Conservation (phyloP, 768 basidiomycete species). For the Crucibulum laeve region DNA sequence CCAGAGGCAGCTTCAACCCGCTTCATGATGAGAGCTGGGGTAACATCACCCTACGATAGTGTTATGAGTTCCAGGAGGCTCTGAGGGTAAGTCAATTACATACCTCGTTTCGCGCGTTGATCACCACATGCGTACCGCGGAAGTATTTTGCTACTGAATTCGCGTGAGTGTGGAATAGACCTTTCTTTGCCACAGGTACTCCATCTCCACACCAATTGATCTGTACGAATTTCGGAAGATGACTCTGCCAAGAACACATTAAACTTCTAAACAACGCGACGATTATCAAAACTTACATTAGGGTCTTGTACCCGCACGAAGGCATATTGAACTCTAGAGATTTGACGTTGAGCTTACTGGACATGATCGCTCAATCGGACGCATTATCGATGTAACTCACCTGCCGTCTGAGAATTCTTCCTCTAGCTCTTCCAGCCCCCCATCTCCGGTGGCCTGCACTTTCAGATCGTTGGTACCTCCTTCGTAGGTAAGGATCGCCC, state of each 20-base stretch:
- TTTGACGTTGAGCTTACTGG: not conserved
- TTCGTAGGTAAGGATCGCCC: conserved; percentile 79
- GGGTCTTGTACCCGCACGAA: conserved; percentile 83
- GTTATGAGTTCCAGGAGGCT: conserved; percentile 2
- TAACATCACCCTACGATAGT: conserved; percentile 64
- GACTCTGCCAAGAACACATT: conserved; percentile 46
- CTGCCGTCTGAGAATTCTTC: conserved; percentile 95
- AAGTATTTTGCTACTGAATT: conserved; percentile 76
- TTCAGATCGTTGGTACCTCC: conserved; percentile 82
- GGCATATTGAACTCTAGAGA: conserved; percentile 84
- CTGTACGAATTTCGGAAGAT: conserved; percentile 88
- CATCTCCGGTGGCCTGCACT: conserved; percentile 79
- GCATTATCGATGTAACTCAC: conserved; percentile 35
- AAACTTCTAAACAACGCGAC: conserved; percentile 4
- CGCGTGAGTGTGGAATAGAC: conserved; percentile 87
- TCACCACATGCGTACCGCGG: conserved; percentile 79
- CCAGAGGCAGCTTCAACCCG: conserved; percentile 87
- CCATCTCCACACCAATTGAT: conserved; percentile 98
- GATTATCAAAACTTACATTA: conserved; percentile 48
- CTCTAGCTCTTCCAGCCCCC: conserved; percentile 86
- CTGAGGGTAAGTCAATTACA: conserved; percentile 10
- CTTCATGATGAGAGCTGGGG: conserved; percentile 75
- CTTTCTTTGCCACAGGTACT: conserved; percentile 89
- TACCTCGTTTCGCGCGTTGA: conserved; percentile 85
- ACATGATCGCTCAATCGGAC: not conserved